These are phyloP conservation scores for Kluyveromyces sp. DNA, from an alignment of 1,139 yeast genomes.

Conservation along the genomic window DNA sequence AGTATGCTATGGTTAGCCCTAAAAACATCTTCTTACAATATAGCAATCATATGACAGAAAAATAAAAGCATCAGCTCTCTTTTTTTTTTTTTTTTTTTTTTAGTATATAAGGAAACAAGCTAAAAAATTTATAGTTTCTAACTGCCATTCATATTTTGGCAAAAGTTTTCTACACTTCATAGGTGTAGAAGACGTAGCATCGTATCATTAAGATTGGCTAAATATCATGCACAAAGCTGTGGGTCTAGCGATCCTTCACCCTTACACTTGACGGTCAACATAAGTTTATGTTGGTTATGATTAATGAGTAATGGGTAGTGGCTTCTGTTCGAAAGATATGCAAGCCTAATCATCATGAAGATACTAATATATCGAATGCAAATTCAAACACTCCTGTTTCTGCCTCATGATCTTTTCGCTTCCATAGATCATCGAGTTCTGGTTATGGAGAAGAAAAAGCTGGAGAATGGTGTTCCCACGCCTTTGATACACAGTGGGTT, in stretches of 20 bases:
- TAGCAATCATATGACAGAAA: background rate
- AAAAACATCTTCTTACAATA: background rate
- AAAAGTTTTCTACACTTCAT: too few species aligned
- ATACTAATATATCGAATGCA: background rate
- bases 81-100: too few species aligned
- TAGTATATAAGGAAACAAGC: too few species aligned
- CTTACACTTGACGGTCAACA: background rate
- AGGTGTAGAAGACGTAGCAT: too few species aligned
- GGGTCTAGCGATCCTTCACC: background rate
- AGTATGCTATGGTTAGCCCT: background rate
- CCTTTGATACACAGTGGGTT: conserved; percentile 23
- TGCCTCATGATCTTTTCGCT: conserved; percentile 52
- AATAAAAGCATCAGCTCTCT: too few species aligned
- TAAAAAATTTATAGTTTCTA: too few species aligned
- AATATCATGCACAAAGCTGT: background rate
- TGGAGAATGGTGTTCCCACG: conserved; percentile 22
- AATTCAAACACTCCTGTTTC: conserved; percentile 50
- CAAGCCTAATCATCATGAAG: background rate
- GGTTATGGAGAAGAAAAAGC: conserved; percentile 63
- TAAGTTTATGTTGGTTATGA: background rate
- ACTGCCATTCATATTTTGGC: background rate
- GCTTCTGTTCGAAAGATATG: too few species aligned
- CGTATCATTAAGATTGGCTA: too few species aligned
- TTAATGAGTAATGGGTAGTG: background rate
- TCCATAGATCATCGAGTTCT: conserved; percentile 56